Conservation (phyloP, 306 rosid species). For the Rubus parviflorus region DNA sequence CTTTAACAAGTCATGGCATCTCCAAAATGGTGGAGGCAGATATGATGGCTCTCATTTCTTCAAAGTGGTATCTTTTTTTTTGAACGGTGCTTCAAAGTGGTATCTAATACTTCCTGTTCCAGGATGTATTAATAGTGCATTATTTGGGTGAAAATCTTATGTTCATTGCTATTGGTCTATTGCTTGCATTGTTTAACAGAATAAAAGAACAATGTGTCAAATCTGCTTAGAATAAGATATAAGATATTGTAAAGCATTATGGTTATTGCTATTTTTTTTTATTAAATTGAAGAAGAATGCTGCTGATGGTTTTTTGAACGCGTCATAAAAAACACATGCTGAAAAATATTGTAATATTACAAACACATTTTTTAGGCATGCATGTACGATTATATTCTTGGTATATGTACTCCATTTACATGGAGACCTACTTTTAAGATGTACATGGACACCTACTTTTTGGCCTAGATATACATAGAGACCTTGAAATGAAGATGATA, state of each 20-base stretch:
- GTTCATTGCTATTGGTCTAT: constrained; percentile 6
- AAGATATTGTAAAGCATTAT: constrained; percentile 2
- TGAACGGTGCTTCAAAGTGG: constrained; percentile 17
- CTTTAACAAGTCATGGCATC: constrained; percentile 18
- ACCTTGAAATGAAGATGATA: no score
- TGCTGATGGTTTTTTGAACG: neutral
- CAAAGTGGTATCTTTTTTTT: constrained; percentile 30
- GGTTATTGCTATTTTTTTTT: constrained; percentile 15
- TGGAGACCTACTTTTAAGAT: no score
- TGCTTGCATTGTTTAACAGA: constrained; percentile 18
- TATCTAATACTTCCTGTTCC: constrained; percentile 35
- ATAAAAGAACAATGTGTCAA: constrained; percentile 41
- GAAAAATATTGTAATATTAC: neutral
- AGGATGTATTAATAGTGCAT: neutral
- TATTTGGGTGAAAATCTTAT: constrained; percentile 8
- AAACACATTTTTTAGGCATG: no score
- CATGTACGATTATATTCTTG: neutral
- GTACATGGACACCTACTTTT: no score
- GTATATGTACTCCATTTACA: no score
- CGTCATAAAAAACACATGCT: neutral
- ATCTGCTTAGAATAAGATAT: constrained; percentile 24
- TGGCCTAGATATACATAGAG: no score
- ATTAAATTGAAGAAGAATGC: neutral
- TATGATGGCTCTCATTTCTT: constrained; percentile 19
- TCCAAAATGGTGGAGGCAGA: constrained; percentile 23